These are phyloP conservation scores for Thecaphora thlaspeos DNA, from an alignment of 1,284 basidiomycete species.

Conservation along the genomic window DNA sequence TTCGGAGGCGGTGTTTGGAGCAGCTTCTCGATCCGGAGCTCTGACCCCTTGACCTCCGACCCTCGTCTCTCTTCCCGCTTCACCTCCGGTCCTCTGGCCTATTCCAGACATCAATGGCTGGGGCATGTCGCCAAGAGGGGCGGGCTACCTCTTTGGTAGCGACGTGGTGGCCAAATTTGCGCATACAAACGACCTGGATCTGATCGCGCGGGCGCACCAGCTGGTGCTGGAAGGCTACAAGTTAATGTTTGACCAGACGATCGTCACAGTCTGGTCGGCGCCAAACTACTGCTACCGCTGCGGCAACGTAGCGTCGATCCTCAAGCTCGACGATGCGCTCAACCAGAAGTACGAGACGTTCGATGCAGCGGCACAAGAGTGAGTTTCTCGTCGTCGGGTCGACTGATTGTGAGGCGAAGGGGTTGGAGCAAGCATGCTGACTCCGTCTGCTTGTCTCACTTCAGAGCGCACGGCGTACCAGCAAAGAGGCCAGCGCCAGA, in stretches of 20 bases:
- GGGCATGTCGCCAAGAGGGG: slow-evolving; percentile 94
- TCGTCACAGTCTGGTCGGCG: slow-evolving; percentile 98
- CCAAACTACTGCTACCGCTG: slow-evolving; percentile 90
- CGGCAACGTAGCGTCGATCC: slow-evolving; percentile 53
- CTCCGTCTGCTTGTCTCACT: not conserved
- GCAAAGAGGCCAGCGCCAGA: slow-evolving; percentile 51
- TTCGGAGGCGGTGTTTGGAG: no score
- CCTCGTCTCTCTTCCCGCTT: slow-evolving; percentile 7
- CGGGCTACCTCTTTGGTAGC: slow-evolving; percentile 90
- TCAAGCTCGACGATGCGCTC: slow-evolving; percentile 52
- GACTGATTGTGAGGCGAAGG: no score
- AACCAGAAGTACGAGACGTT: slow-evolving; percentile 56
- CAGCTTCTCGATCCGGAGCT: not conserved
- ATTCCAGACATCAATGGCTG: slow-evolving; percentile 59
- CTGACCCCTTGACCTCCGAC: not conserved
- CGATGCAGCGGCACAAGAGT: slow-evolving; percentile 49
- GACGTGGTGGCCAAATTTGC: slow-evolving; percentile 88
- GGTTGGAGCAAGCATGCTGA: no score
- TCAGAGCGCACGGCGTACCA: slow-evolving; percentile 44
- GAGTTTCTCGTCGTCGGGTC: no score
- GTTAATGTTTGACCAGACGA: slow-evolving; percentile 91
- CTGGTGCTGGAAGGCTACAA: slow-evolving; percentile 97
- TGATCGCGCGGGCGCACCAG: slow-evolving; percentile 95
- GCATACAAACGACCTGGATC: slow-evolving; percentile 86
- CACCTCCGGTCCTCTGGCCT: not conserved